Percentiles rank a stretch among this genome's conserved stretches.
phyloP scores from a whole-genome alignment of 2,329 filamentous ascomycete species.

The Trichophyton schoenleinii region DNA sequence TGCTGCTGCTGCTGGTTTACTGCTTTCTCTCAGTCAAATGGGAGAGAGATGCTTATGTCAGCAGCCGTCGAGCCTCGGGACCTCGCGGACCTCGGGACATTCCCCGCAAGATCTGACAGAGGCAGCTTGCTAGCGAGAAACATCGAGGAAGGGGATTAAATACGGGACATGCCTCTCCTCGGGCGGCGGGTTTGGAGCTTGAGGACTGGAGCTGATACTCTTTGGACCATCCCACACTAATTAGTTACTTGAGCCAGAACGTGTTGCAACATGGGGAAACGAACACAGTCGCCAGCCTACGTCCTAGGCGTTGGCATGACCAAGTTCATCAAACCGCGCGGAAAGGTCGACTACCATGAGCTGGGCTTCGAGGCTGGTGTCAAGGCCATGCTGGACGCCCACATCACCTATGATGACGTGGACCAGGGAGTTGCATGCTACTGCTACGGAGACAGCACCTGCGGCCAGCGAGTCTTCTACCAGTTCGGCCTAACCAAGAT shows the following conservation, averaged over 20 bases:
- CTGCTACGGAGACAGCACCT: slow-evolving; percentile 91
- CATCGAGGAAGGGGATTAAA: not conserved
- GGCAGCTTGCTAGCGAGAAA: not conserved
- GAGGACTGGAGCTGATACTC: not conserved
- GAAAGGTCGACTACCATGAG: slow-evolving; percentile 89
- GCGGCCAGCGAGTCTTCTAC: slow-evolving; percentile 93
- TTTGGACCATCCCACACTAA: not conserved
- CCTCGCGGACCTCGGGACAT: not conserved
- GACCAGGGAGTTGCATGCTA: slow-evolving; percentile 95
- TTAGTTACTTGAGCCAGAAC: not conserved
- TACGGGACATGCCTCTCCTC: not conserved
- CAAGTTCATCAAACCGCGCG: slow-evolving; percentile 95
- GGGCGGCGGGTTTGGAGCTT: not conserved
- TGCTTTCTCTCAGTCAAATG: not conserved
- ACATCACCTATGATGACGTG: slow-evolving; percentile 93
- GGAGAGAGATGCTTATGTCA: not conserved
- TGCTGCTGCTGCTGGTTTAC: not conserved
- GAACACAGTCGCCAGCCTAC: slow-evolving; percentile 51
- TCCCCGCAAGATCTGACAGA: not conserved
- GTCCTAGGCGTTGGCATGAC: slow-evolving; percentile 97
- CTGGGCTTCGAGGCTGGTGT: slow-evolving; percentile 85
- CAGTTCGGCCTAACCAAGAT: slow-evolving; percentile 97
- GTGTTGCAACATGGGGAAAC: slow-evolving; percentile 37
- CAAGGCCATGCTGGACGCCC: slow-evolving; percentile 62
- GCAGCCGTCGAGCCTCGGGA: not conserved